phyloP scores from a whole-genome alignment of 257 asterid genomes.

The Sherardia arvensis region DNA sequence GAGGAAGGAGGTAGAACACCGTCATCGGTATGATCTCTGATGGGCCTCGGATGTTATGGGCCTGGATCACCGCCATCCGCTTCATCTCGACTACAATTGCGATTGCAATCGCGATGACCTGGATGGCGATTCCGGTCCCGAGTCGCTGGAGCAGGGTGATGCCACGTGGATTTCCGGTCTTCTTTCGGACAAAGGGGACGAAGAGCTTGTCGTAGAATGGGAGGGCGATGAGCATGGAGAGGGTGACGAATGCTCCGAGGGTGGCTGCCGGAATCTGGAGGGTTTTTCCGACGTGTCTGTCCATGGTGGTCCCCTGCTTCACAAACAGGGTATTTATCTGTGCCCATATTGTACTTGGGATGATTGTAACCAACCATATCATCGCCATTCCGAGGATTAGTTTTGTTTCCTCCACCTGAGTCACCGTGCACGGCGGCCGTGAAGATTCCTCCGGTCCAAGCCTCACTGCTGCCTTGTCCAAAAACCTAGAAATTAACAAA shows the following conservation, averaged over 20 bases:
- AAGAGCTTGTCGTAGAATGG: constrained; percentile 70
- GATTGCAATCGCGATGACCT: constrained; percentile 44
- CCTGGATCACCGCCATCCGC: constrained; percentile 27
- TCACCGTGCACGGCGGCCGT: constrained; percentile 53
- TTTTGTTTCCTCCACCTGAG: constrained; percentile 71
- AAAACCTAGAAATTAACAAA: constrained; percentile 37
- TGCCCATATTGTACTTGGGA: constrained; percentile 87
- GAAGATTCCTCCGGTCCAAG: constrained; percentile 13
- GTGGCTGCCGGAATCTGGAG: constrained; percentile 84
- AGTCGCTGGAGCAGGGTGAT: constrained; percentile 61
- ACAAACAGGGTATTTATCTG: constrained; percentile 82
- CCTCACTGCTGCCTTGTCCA: constrained; percentile 81
- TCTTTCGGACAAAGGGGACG: constrained; percentile 53
- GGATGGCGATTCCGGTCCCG: constrained; percentile 57
- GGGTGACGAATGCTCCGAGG: constrained; percentile 65
- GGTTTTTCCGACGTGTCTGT: constrained; percentile 41
- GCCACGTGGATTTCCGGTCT: constrained; percentile 64
- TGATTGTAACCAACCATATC: constrained; percentile 65
- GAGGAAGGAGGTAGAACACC: constrained; percentile 55
- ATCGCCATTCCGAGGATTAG: constrained; percentile 64
- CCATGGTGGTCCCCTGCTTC: constrained; percentile 73
- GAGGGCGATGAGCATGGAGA: constrained; percentile 56
- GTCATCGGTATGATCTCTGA: constrained; percentile 56
- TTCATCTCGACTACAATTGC: constrained; percentile 45
- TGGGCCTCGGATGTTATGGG: constrained; percentile 23